Evolutionary conservation across 805 yeast species (phyloP).

Genomic region (Nakazawaea ishiwadae): DNA sequence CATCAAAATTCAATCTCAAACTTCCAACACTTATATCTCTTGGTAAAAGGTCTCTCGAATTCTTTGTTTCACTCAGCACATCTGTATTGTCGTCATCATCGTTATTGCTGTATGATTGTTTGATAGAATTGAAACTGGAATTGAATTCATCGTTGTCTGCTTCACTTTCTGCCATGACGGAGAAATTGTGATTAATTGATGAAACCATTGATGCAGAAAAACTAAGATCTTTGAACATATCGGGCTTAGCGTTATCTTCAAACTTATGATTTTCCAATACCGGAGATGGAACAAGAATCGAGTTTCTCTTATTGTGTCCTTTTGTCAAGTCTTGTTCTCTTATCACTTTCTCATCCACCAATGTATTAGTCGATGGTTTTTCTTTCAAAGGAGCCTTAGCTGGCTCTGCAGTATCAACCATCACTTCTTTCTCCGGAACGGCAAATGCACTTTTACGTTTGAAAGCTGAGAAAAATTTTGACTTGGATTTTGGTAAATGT

Average conservation of each 20-base stretch:
- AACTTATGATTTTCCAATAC: background rate
- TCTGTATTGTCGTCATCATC: no score
- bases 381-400: background rate
- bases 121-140: conserved; percentile 10
- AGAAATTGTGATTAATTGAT: conserved; percentile 12
- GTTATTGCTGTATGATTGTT: conserved; percentile 3
- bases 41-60: background rate
- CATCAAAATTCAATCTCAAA: conserved; percentile 10
- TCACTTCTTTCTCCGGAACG: no score
- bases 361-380: background rate
- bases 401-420: no score
- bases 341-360: background rate
- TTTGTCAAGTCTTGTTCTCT: conserved; percentile 1
- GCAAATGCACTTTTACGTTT: conserved; percentile 11
- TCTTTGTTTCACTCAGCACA: background rate
- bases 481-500: conserved; percentile 5
- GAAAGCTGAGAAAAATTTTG: conserved; percentile 9
- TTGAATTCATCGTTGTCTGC: conserved; percentile 9
- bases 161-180: background rate
- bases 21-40: conserved; percentile 13
- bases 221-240: conserved; percentile 8
- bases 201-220: conserved; percentile 12
- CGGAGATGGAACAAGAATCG: conserved; percentile 11
- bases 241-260: background rate
- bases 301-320: conserved; percentile 6